Evolutionary conservation across 208 protist genomes (phyloP), one percentile per base, ranked within the genome.

Genomic region (Leishmania guyanensis): DNA sequence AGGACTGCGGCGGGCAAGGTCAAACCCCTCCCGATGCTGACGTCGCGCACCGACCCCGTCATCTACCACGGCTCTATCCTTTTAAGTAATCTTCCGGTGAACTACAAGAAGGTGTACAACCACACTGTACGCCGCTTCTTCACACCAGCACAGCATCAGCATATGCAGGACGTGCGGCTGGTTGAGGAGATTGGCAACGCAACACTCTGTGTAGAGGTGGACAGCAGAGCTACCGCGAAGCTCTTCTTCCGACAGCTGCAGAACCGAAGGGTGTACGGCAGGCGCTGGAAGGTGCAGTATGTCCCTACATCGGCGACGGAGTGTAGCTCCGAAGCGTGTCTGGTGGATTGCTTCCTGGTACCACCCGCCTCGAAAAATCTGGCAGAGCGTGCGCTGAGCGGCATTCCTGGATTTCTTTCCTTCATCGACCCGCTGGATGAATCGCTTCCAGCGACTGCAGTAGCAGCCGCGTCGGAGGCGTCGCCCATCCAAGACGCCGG

Each of bases 271-370:
- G 85, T 95, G 26, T 94, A 78, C 56, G 93, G 93, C 36, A 83
- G 92, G 5, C 90, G 91, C 26, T 97, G 93, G 93, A 94, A 95
- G 83, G 88, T 93, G 43, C 85, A 95, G 83, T 91, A 88, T 70
- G 84, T 92, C 48, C 93, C 92, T 1, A 51, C 88, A 39, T 79
- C 72, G 43, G 74, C 76, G 17, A 78, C 84, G 12, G 70, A 84
- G 70, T 89, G 86, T 73, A 84, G 75, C 54, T n/a, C 78, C 43
- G 84, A 92, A 65, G 89, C 93, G 65, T 95, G 92, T 87, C 70
- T 95, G 69, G 91, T 97, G 46, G 89, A 95, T 71, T 90, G 83
- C 73, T 75, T 75, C n/a, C 77, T 95, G 14, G 83, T 93, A 5
- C 92, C 93, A 0, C 76, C 92, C 5, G 87, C 86, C 3, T 85